Evolutionary conservation across 2,329 filamentous ascomycete species (phyloP).

Genomic region (Blastomyces percursus): DNA sequence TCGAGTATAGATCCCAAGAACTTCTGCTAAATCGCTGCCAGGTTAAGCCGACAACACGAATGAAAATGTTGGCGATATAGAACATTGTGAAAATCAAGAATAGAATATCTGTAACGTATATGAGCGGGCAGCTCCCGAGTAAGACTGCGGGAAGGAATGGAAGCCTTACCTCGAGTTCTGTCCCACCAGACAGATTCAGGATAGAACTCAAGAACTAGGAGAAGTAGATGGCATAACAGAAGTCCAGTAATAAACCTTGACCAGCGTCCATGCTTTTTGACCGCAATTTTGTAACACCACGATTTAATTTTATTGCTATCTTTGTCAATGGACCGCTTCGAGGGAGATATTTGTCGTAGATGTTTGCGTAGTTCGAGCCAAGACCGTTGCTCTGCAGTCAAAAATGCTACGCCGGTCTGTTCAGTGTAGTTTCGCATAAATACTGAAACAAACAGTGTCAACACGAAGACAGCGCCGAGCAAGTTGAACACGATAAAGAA

Average conservation of each 20-base stretch:
- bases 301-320: conserved; percentile 68
- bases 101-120: conserved; percentile 45
- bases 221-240: conserved; percentile 68
- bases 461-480: conserved; percentile 86
- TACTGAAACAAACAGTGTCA: conserved; percentile 95
- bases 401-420: conserved; percentile 89
- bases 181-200: conserved; percentile 64
- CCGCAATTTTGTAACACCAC: conserved; percentile 90
- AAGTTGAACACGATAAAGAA: conserved; percentile 98
- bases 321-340: conserved; percentile 76
- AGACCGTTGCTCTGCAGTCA: conserved; percentile 90
- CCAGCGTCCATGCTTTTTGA: conserved; percentile 90
- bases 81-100: conserved; percentile 74
- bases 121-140: background rate
- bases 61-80: conserved; percentile 69
- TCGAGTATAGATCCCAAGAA: conserved; percentile 88
- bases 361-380: conserved; percentile 94
- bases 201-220: conserved; percentile 79
- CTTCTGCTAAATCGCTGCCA: conserved; percentile 88
- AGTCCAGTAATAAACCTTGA: conserved; percentile 69
- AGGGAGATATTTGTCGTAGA: conserved; percentile 83
- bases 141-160: background rate
- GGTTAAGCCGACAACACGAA: conserved; percentile 77
- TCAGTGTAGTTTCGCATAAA: conserved; percentile 99
- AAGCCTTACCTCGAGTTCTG: conserved; percentile 44